A percentile compares a stretch with the other conserved stretches of the same genome.
Evolutionary conservation across 352 stramenopile genomes (phyloP).

Genomic region (Pythium apleroticum): DNA sequence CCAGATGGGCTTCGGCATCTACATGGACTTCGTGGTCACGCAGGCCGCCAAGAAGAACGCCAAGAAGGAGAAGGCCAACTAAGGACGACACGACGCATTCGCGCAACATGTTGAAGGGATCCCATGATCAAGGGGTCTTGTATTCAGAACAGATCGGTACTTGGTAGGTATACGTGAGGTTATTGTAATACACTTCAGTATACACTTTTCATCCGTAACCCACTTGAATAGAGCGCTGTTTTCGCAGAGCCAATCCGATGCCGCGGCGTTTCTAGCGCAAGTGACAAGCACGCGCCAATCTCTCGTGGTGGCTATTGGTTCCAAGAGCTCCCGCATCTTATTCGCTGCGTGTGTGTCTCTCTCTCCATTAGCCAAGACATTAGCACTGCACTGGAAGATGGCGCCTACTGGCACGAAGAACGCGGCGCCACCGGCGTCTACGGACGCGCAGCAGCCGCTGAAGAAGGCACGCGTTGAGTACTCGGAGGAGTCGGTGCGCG

Average conservation of each 20-base stretch:
- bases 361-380: too few relatives aligned
- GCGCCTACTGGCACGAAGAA: constrained; percentile 8
- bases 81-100: too few relatives aligned
- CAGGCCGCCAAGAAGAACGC: constrained; percentile 55
- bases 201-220: background rate
- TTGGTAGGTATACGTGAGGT: background rate
- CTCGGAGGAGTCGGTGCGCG: constrained; percentile 14
- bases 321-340: background rate
- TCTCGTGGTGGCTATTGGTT: background rate
- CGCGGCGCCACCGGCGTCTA: constrained; percentile 4
- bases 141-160: background rate
- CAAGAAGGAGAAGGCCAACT: constrained; percentile 51
- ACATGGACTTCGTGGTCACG: constrained; percentile 80
- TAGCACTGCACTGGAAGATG: background rate
- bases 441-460: constrained; percentile 9
- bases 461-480: constrained; percentile 28
- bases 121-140: background rate
- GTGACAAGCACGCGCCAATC: constrained; percentile 18
- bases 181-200: background rate
- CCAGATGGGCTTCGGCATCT: constrained; percentile 72
- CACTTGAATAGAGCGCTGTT: constrained; percentile 9
- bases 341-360: background rate
- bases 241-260: constrained; percentile 11
- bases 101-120: too few relatives aligned
- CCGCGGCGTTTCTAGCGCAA: constrained; percentile 4